Percentiles rank a stretch among this genome's conserved stretches.
Evolutionary conservation across 352 stramenopile species (phyloP).

Genomic region (Globisporangium splendens): DNA sequence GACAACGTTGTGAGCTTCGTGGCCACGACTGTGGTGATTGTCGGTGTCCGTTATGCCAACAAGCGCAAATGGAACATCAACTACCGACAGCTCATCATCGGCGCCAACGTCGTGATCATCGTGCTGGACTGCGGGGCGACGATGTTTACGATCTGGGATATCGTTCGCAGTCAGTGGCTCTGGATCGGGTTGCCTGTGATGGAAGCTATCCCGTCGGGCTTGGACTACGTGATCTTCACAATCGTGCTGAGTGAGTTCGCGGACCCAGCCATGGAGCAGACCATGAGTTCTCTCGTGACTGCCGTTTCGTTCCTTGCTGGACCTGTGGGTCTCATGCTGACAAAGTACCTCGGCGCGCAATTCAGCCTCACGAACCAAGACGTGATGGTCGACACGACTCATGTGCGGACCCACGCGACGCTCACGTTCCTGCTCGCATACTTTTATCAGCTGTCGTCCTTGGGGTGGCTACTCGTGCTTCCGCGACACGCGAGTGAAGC

Average conservation of each 20-base stretch:
- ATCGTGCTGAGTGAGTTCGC: conserved; percentile 41
- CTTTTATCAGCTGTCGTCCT: conserved; percentile 29
- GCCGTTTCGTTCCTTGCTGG: conserved; percentile 40
- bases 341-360: conserved; percentile 51
- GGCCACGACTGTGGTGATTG: conserved; percentile 26
- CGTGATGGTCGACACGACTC: conserved; percentile 37
- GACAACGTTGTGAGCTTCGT: conserved; percentile 52
- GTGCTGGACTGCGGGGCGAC: conserved; percentile 36
- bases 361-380: conserved; percentile 45
- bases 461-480: conserved; percentile 41
- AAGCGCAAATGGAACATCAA: conserved; percentile 43
- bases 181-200: conserved; percentile 58
- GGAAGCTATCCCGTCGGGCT: conserved; percentile 41
- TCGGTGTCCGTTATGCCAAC: conserved; percentile 24
- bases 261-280: conserved; percentile 22
- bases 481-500: conserved; percentile 28
- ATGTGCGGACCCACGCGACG: conserved; percentile 33
- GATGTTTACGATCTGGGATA: conserved; percentile 52
- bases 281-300: conserved; percentile 37
- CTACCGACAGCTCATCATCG: conserved; percentile 36
- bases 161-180: conserved; percentile 59
- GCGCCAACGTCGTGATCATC: conserved; percentile 26
- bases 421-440: conserved; percentile 48
- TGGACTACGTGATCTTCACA: conserved; percentile 52
- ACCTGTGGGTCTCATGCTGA: conserved; percentile 34